phyloP scores from a whole-genome alignment of 1,284 basidiomycete genomes.

The Farysia itapuensis region DNA sequence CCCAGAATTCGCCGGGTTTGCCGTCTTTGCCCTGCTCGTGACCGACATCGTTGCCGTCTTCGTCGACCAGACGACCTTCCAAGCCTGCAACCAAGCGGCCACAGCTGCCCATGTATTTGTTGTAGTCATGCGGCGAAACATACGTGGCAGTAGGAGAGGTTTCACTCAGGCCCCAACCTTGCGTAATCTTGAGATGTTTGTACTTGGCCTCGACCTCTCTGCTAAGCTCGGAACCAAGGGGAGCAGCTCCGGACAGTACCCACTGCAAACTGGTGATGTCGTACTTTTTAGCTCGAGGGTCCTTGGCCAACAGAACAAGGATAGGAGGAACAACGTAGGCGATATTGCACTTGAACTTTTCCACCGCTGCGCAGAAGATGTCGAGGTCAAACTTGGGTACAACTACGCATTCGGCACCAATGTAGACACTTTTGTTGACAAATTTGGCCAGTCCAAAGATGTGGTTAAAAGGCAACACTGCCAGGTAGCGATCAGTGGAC shows the following conservation, averaged over 20 bases:
- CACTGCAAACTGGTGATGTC: slow-evolving; percentile 69
- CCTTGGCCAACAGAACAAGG: slow-evolving; percentile 73
- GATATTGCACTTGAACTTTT: slow-evolving; percentile 69
- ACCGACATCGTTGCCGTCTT: slow-evolving; percentile 60
- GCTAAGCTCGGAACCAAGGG: slow-evolving; percentile 70
- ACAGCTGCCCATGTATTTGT: slow-evolving; percentile 52
- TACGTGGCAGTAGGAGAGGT: slow-evolving; percentile 67
- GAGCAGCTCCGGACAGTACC: slow-evolving; percentile 78
- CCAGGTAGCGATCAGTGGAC: slow-evolving; percentile 29
- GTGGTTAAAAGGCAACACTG: slow-evolving; percentile 49
- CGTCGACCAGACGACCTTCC: slow-evolving; percentile 72
- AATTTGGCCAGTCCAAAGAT: slow-evolving; percentile 64
- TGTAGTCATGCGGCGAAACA: slow-evolving; percentile 28
- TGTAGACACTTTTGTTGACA: slow-evolving; percentile 68
- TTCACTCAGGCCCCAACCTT: slow-evolving; percentile 75
- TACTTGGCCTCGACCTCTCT: slow-evolving; percentile 66
- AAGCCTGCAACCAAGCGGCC: slow-evolving; percentile 77
- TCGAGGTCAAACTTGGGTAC: slow-evolving; percentile 74
- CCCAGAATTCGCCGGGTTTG: slow-evolving; percentile 46
- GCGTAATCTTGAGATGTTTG: slow-evolving; percentile 50
- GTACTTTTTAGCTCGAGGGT: slow-evolving; percentile 73
- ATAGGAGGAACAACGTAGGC: slow-evolving; percentile 81
- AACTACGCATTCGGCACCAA: slow-evolving; percentile 69
- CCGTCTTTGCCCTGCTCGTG: slow-evolving; percentile 64
- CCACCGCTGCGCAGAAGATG: slow-evolving; percentile 70